Percentiles rank a stretch among this genome's conserved stretches.
Conservation (phyloP, 331 rosid genomes). For the Erythrophleum ivorense region DNA sequence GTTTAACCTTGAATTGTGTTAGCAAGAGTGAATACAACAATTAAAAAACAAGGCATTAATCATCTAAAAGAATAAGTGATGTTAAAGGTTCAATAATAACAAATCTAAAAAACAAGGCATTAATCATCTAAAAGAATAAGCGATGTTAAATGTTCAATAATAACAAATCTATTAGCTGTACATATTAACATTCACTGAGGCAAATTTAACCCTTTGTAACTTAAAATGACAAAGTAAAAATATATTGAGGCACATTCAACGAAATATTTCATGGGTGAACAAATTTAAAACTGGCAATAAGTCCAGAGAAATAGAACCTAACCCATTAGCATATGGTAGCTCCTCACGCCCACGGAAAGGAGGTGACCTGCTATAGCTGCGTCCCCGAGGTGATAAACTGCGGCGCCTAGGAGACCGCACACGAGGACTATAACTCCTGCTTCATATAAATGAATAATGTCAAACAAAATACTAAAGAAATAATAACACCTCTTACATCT, state of each 20-base stretch:
- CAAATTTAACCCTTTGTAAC: background rate
- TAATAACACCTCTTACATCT: background rate
- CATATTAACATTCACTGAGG: background rate
- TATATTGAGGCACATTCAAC: background rate
- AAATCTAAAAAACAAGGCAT: background rate
- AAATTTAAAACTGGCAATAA: background rate
- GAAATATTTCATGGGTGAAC: background rate
- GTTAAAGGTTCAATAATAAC: background rate
- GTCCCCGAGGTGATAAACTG: conserved; percentile 91
- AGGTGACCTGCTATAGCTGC: conserved; percentile 93
- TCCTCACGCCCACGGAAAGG: conserved; percentile 92
- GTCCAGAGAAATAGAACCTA: conserved; percentile 37
- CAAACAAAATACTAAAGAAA: background rate
- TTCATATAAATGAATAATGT: conserved; percentile 31
- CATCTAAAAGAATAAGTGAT: background rate
- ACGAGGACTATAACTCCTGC: conserved; percentile 94
- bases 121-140: background rate
- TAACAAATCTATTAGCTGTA: background rate
- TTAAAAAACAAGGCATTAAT: background rate
- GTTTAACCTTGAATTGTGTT: too few species aligned
- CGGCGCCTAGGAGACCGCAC: conserved; percentile 97
- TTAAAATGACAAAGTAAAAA: background rate
- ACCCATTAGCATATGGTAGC: conserved; percentile 93
- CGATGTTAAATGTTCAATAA: background rate
- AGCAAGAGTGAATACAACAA: background rate